Evolutionary conservation across 495 filamentous ascomycete species (phyloP), one percentile per base, ranked within the genome.

Genomic region (Glonium stellatum): DNA sequence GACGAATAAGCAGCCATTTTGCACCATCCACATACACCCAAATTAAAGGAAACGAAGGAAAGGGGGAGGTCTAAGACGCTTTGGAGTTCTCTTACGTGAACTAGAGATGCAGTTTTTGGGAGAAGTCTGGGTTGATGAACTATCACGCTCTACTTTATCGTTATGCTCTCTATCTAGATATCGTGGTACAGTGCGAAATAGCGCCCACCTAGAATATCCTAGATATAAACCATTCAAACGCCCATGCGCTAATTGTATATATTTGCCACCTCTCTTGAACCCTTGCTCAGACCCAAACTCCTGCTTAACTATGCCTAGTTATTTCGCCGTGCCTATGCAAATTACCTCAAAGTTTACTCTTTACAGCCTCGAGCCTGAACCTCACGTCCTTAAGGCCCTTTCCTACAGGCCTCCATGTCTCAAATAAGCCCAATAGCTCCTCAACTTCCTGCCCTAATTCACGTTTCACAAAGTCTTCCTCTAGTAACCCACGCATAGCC

Each of bases 371-470:
- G 42, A 98, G 75, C 64, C 93, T 80, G 71, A 95, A 98, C 70
- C 93, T 96, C 36, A 98, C 93, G 77, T 98, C 93, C 72, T 90
- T 96, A 56, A 98, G 74, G 35, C 86, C 87, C 76, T 97, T 98
- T 10, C 80, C 93, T 0, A 78, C 78, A 8, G 93, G 93, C 69
- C 87, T 90, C 93, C 93, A 98, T 47, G 89, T 84, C 70, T 98
- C 91, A 72, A 97, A 98, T 67, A 95, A 86, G 65, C 78, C 78
- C 12, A 98, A 76, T 44, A 98, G 74, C 66, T 92, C 86, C 54
- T 80, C 82, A 25, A 85, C 90, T 74, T 98, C 93, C 1, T 78
- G 75, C 49, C 80, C 77, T 18, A 95, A 72, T 66, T 95, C 87
- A 23, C 80, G 86, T 64, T 87, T 88, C 35, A 98, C 93, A 68